Evolutionary conservation across 2,329 filamentous ascomycete species (phyloP).

Genomic region (Aspergillus fructus): DNA sequence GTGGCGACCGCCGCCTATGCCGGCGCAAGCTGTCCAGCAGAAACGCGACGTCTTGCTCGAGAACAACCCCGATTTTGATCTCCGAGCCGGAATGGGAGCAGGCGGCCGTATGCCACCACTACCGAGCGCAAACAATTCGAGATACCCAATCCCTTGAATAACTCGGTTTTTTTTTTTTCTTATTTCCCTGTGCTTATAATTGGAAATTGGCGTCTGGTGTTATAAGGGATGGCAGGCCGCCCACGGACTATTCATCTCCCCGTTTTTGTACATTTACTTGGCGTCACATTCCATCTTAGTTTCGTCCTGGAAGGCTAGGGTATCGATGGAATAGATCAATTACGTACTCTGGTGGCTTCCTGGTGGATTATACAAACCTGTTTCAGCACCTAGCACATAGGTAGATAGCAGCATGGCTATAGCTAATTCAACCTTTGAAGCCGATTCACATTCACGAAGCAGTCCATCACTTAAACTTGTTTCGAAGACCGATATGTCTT

Average conservation of each 20-base stretch:
- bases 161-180: neutral
- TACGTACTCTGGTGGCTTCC: neutral
- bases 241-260: neutral
- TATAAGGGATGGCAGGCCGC: neutral
- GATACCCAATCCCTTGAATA: constrained; percentile 27
- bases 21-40: constrained; percentile 51
- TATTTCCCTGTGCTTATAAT: neutral
- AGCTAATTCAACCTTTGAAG: neutral
- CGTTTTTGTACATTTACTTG: neutral
- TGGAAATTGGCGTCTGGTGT: constrained; percentile 4
- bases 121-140: constrained; percentile 18
- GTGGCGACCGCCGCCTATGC: constrained; percentile 60
- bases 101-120: constrained; percentile 29
- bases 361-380: constrained; percentile 3
- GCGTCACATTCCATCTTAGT: neutral
- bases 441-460: neutral
- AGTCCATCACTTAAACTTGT: neutral
- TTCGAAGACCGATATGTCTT: neutral
- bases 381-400: neutral
- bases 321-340: neutral
- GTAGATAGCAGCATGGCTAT: constrained; percentile 1
- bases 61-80: constrained; percentile 80
- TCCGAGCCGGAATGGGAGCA: constrained; percentile 50
- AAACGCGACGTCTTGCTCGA: constrained; percentile 72
- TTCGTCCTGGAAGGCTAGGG: neutral